These are phyloP conservation scores for Candida tallmaniae DNA, from an alignment of 805 yeast genomes.

Conservation along the genomic window DNA sequence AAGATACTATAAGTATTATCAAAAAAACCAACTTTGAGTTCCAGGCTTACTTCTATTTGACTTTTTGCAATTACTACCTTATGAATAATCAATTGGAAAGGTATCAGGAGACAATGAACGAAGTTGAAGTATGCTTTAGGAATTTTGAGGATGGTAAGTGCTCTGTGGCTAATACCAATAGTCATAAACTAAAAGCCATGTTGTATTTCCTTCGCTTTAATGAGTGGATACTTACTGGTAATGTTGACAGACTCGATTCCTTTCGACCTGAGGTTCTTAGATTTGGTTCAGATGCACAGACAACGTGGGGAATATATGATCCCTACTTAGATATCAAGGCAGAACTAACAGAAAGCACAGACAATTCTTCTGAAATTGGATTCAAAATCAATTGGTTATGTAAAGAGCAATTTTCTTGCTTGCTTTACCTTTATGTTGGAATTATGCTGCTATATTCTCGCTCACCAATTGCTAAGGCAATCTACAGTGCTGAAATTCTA, in stretches of 20 bases:
- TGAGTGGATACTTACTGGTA: background rate
- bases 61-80: conserved; percentile 1
- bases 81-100: background rate
- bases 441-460: background rate
- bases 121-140: no score
- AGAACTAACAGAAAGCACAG: background rate
- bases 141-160: no score
- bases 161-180: no score
- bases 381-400: conserved; percentile 5
- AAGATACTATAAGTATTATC: background rate
- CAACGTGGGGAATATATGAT: conserved; percentile 2
- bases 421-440: conserved; percentile 4
- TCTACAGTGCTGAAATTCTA: no score
- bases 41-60: conserved; percentile 1
- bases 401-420: conserved; percentile 3
- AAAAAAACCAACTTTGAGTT: background rate
- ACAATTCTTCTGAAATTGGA: no score
- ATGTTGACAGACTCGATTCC: background rate
- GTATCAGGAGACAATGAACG: background rate
- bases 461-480: background rate
- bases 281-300: conserved; percentile 3
- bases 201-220: background rate
- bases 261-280: background rate
- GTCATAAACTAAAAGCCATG: conserved; percentile 3
- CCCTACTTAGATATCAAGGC: background rate